A percentile compares a stretch with the other conserved stretches of the same genome.
These are phyloP conservation scores for Alloascoidea africana DNA, from an alignment of 805 yeast species.

Conservation along the genomic window DNA sequence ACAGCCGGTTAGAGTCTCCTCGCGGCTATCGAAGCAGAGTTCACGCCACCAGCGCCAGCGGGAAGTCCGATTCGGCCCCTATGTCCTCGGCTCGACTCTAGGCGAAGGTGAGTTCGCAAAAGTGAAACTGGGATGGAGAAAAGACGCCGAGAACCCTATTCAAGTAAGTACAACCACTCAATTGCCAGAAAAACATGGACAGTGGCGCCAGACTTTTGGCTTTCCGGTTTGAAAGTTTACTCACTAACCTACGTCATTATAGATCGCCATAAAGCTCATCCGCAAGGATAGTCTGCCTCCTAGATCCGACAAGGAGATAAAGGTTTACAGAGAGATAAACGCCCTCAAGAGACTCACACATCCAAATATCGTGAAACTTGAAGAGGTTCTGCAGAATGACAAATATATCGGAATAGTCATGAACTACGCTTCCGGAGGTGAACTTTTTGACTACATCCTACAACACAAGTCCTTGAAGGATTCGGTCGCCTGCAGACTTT, in stretches of 20 bases:
- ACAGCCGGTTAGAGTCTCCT: too few relatives aligned
- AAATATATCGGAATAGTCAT: slow-evolving; percentile 76
- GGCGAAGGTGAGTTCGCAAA: slow-evolving; percentile 99
- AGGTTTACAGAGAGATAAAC: slow-evolving; percentile 86
- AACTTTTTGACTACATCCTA: slow-evolving; percentile 64
- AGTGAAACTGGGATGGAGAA: slow-evolving; percentile 92
- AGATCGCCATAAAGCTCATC: slow-evolving; percentile 88
- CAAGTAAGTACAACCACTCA: slow-evolving; percentile 24
- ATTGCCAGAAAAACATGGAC: too few relatives aligned
- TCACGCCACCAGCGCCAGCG: slow-evolving; percentile 10
- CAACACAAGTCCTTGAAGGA: slow-evolving; percentile 66
- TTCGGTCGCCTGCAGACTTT: slow-evolving; percentile 52
- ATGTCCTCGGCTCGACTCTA: slow-evolving; percentile 78
- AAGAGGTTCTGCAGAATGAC: slow-evolving; percentile 70
- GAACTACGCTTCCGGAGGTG: slow-evolving; percentile 82
- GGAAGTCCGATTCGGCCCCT: slow-evolving; percentile 66
- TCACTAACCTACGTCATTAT: slow-evolving; percentile 36
- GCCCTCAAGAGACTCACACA: slow-evolving; percentile 67
- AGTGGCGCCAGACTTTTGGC: too few relatives aligned
- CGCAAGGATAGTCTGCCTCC: slow-evolving; percentile 79
- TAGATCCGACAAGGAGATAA: slow-evolving; percentile 73
- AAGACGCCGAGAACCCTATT: slow-evolving; percentile 38
- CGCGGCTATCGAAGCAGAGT: too few relatives aligned
- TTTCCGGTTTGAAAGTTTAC: too few relatives aligned
- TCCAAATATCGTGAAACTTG: slow-evolving; percentile 67